Base-by-base conservation (phyloP, 495 filamentous ascomycete species). In the Neurospora tetraspora region DNA sequence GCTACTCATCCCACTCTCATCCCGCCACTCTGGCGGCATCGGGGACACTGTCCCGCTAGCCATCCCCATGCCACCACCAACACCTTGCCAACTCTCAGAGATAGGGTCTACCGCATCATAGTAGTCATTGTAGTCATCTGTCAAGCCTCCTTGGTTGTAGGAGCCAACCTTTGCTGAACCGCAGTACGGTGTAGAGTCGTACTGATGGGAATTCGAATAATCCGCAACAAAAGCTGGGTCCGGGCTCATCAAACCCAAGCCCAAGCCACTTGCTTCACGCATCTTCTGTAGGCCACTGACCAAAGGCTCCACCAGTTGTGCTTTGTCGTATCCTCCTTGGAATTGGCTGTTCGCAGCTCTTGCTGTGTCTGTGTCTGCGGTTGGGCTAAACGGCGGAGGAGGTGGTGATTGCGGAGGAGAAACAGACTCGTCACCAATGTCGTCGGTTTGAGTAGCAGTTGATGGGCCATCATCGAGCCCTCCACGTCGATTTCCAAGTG, bases 201-300 rank as follows among this genome's bases (percentile, higher is more conserved):
- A 18, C 12, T 34, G 53, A 34, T 34, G 27, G 34, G 8, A 5
- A 65, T 14, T 36, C 7, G 53, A 34, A 31, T 6, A 8, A 18
- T 18, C 3, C 6, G 14, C 31, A 65, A 14, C 3, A 9, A 65
- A 9, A 8, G 53, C 12, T 18, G 53, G 31, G 27, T 65, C 53
- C 18, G 34, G 27, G 14, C 2, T 65, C 53, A 34, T 65, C 53
- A 65, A 27, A 34, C 14, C 53, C 27, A 65, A 65, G 20, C 65
- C 27, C 7, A 71, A 11, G 16, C 45, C 68, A 9, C 71, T 61
- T 11, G 77, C 76, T 42, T 76, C 73, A 20, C 77, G 74, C 76
- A 81, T 81, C 71, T 76, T 81, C 37, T 81, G 77, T 4, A 81
- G 72, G 2, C 79, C 80, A 9, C 73, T 75, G 10, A 70, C 73